These are phyloP conservation scores for Pseudofabraea citricarpa DNA, from an alignment of 2,329 filamentous ascomycete species.

Conservation along the genomic window DNA sequence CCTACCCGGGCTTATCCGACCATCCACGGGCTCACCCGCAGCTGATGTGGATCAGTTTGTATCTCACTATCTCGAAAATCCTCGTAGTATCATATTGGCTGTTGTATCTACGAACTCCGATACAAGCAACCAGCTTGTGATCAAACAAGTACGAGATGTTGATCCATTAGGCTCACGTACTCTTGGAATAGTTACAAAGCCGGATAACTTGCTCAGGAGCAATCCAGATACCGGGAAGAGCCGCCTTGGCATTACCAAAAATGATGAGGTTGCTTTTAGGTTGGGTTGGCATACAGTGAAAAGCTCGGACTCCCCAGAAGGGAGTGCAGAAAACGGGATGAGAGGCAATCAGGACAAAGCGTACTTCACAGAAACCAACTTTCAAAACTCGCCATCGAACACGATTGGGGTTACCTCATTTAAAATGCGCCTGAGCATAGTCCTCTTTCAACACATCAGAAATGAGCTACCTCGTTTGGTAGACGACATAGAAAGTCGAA, in stretches of 20 bases:
- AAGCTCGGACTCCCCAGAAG: slow-evolving; percentile 33
- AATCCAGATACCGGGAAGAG: no score
- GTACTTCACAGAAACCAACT: slow-evolving; percentile 11
- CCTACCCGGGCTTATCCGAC: slow-evolving; percentile 50
- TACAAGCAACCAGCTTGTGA: slow-evolving; percentile 31
- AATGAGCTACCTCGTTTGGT: slow-evolving; percentile 5
- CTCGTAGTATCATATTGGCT: slow-evolving; percentile 48
- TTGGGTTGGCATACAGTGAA: slow-evolving; percentile 40
- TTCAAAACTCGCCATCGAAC: slow-evolving; percentile 8
- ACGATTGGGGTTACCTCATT: slow-evolving; percentile 7
- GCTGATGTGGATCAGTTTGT: slow-evolving; percentile 39
- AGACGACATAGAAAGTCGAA: slow-evolving; percentile 4
- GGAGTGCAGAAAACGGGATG: slow-evolving; percentile 20
- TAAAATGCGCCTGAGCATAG: slow-evolving; percentile 8
- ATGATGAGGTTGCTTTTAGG: slow-evolving; percentile 31
- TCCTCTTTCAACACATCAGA: slow-evolving; percentile 6
- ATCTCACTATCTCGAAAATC: slow-evolving; percentile 45
- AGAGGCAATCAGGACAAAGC: slow-evolving; percentile 3
- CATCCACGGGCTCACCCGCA: slow-evolving; percentile 38
- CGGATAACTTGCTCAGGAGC: slow-evolving; percentile 33
- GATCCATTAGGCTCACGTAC: slow-evolving; percentile 25
- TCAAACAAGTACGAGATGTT: slow-evolving; percentile 25
- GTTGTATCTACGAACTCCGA: slow-evolving; percentile 33
- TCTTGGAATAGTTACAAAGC: slow-evolving; percentile 38
- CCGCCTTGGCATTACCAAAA: slow-evolving; percentile 30